Evolutionary conservation across 108 stramenopile species (phyloP).

Genomic region (Fragilaria crotonensis): DNA sequence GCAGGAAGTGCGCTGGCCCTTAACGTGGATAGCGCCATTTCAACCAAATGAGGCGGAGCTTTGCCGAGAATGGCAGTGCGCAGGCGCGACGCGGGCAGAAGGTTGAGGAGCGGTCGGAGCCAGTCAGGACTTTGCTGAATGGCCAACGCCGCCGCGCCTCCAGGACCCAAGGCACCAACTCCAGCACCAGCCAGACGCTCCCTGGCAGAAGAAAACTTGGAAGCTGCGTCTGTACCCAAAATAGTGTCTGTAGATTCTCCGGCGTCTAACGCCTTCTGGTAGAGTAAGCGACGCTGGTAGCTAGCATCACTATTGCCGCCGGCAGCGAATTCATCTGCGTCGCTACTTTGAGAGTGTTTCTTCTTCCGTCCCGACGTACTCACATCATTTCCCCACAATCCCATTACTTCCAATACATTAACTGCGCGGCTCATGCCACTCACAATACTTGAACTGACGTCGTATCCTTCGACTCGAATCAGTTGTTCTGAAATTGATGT

Average conservation of each 20-base stretch:
- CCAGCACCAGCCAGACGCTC: slow-evolving; percentile 42
- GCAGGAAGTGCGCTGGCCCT: slow-evolving; percentile 54
- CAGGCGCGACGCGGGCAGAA: slow-evolving; percentile 59
- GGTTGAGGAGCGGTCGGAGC: slow-evolving; percentile 58
- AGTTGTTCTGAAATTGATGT: slow-evolving; percentile 68
- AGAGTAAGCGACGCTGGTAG: slow-evolving; percentile 57
- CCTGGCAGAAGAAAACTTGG: slow-evolving; percentile 48
- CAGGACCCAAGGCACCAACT: slow-evolving; percentile 7
- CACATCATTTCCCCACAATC: slow-evolving; percentile 58
- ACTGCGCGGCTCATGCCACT: slow-evolving; percentile 71
- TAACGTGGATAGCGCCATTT: slow-evolving; percentile 62
- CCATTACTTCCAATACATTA: slow-evolving; percentile 66
- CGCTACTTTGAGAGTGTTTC: slow-evolving; percentile 11
- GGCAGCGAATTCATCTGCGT: slow-evolving; percentile 37
- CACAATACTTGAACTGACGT: slow-evolving; percentile 65
- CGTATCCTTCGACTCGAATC: slow-evolving; percentile 73
- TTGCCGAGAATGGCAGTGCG: slow-evolving; percentile 59
- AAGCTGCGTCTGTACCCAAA: slow-evolving; percentile 24
- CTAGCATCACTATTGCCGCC: slow-evolving; percentile 74
- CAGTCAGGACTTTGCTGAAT: slow-evolving; percentile 78
- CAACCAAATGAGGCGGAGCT: slow-evolving; percentile 75
- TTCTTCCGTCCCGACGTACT: not conserved
- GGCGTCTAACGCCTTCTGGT: slow-evolving; percentile 26
- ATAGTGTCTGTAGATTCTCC: slow-evolving; percentile 22
- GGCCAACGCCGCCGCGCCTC: slow-evolving; percentile 38